Percentiles rank a stretch among this genome's conserved stretches.
phyloP scores from a whole-genome alignment of 2,329 filamentous ascomycete species.

The Colletotrichum noveboracense region DNA sequence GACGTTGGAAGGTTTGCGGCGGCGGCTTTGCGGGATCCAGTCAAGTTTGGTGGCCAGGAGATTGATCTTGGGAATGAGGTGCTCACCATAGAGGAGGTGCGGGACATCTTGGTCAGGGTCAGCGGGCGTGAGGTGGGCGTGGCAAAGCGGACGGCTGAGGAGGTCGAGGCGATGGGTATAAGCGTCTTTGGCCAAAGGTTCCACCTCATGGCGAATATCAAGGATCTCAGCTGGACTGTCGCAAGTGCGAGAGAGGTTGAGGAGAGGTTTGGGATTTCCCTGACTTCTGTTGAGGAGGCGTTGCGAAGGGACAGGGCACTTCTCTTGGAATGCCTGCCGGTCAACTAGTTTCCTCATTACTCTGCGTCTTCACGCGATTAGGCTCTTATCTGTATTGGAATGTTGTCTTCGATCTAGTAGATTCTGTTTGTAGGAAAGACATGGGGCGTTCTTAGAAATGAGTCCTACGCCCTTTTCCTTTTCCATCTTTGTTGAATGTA shows the following conservation, averaged over 20 bases:
- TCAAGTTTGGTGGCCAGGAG: constrained; percentile 32
- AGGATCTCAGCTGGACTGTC: constrained; percentile 23
- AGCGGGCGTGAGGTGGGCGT: constrained; percentile 32
- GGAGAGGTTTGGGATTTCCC: constrained; percentile 32
- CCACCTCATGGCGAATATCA: constrained; percentile 30
- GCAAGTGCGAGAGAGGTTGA: constrained; percentile 20
- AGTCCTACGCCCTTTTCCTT: accelerated
- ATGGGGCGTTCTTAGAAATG: accelerated
- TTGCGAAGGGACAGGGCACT: constrained; percentile 27
- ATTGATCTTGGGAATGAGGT: constrained; percentile 34
- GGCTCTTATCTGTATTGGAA: background rate
- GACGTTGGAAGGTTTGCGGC: constrained; percentile 38
- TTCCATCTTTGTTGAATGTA: background rate
- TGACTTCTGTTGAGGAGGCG: constrained; percentile 30
- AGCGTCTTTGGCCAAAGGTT: constrained; percentile 26
- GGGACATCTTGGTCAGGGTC: constrained; percentile 31
- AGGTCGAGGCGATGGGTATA: constrained; percentile 23
- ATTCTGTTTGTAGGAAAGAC: background rate
- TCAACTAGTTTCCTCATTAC: background rate
- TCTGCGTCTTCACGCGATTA: background rate
- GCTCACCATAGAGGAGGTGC: constrained; percentile 33
- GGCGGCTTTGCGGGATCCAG: constrained; percentile 33
- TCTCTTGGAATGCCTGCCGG: constrained; percentile 17
- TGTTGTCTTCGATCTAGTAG: accelerated
- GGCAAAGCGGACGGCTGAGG: constrained; percentile 25